These are phyloP conservation scores for Leptosphaerulina australis DNA, from an alignment of 2,329 filamentous ascomycete genomes.

Conservation along the genomic window DNA sequence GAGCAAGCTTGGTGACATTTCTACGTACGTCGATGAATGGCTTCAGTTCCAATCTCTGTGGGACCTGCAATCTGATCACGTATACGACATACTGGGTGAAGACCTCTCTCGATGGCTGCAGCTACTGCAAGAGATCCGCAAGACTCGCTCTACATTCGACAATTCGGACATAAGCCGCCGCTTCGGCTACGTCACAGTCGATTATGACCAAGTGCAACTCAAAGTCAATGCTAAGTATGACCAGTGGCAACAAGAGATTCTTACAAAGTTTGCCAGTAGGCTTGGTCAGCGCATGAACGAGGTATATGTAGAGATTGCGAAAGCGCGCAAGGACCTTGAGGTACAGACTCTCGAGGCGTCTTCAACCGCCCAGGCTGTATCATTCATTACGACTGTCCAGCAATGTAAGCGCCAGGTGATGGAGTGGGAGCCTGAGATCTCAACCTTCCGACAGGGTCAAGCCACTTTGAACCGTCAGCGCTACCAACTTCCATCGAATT, in stretches of 20 bases:
- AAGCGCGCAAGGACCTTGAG: constrained; percentile 88
- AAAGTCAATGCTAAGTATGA: constrained; percentile 99
- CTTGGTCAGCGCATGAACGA: constrained; percentile 91
- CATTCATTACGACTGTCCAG: constrained; percentile 98
- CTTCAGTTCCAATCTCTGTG: constrained; percentile 97
- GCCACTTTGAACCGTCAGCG: constrained; percentile 88
- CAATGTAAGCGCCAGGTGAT: constrained; percentile 94
- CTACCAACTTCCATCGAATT: constrained; percentile 91
- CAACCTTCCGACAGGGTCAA: constrained; percentile 93
- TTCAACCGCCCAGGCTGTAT: constrained; percentile 94
- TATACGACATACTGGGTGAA: constrained; percentile 90
- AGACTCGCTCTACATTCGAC: constrained; percentile 94
- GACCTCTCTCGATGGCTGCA: constrained; percentile 93
- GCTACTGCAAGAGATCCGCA: constrained; percentile 93
- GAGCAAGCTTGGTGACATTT: constrained; percentile 78
- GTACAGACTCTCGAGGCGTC: constrained; percentile 89
- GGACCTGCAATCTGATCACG: constrained; percentile 95
- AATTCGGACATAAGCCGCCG: constrained; percentile 91
- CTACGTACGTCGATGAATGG: constrained; percentile 94
- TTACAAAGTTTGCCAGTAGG: constrained; percentile 88
- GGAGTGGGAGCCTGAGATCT: constrained; percentile 92
- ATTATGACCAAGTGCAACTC: constrained; percentile 98
- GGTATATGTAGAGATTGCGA: constrained; percentile 88
- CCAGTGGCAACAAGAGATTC: constrained; percentile 98
- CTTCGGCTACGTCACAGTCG: constrained; percentile 93